Conservation (phyloP, 2,329 filamentous ascomycete species). For the Pseudocercospora cruenta region DNA sequence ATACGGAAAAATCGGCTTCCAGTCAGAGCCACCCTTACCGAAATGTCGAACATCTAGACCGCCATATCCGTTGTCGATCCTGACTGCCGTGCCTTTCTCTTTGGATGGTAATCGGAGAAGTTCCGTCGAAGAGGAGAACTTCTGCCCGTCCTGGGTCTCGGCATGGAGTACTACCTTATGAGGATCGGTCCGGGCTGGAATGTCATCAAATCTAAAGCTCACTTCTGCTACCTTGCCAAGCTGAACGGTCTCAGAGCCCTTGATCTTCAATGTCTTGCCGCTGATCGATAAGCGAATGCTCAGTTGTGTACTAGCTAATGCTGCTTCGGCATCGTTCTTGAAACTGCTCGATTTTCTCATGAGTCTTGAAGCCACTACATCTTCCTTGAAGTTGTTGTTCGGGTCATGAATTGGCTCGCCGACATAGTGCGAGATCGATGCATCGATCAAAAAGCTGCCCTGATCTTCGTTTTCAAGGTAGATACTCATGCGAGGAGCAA, state of each 20-base stretch:
- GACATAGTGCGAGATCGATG: conserved; percentile 43
- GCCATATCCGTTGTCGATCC: conserved; percentile 52
- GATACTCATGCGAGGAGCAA: conserved; percentile 47
- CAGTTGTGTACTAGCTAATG: neutral
- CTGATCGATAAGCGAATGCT: conserved; percentile 27
- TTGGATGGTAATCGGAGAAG: conserved; percentile 46
- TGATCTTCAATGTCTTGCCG: conserved; percentile 3
- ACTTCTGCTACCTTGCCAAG: conserved; percentile 19
- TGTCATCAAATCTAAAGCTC: neutral
- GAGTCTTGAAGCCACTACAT: neutral
- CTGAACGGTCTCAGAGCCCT: conserved; percentile 27
- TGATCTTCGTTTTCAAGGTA: conserved; percentile 47
- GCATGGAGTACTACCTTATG: conserved; percentile 44
- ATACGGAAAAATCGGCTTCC: conserved; percentile 49
- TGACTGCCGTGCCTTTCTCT: conserved; percentile 46
- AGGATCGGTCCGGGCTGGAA: conserved; percentile 18
- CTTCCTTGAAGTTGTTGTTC: neutral
- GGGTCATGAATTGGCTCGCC: conserved; percentile 30
- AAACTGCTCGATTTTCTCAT: neutral
- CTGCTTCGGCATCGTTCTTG: neutral
- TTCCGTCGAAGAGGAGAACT: conserved; percentile 41
- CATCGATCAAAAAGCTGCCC: conserved; percentile 47
- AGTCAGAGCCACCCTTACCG: conserved; percentile 21
- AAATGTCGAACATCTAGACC: conserved; percentile 37
- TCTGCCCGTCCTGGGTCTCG: conserved; percentile 37